A percentile compares a stretch with the other conserved stretches of the same genome.
phyloP scores from a whole-genome alignment of 106 monocot species.

The Acorus gramineus region DNA sequence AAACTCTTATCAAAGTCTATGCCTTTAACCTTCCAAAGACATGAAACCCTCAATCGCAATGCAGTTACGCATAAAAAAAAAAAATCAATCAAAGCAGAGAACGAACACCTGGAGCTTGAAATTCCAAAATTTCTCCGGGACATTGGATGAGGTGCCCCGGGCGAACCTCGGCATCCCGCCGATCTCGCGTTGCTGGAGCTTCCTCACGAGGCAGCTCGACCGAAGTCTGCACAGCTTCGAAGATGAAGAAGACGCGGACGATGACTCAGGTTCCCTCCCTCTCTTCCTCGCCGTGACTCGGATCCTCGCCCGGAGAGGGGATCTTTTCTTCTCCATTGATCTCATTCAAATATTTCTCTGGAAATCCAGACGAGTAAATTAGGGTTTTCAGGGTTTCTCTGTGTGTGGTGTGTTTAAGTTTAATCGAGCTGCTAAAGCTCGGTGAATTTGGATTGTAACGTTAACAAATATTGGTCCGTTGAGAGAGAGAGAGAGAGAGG shows the following conservation, averaged over 20 bases:
- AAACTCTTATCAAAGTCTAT: too few species aligned
- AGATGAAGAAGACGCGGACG: conserved; percentile 5
- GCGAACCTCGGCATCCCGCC: conserved; percentile 17
- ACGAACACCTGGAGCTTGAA: conserved; percentile 27
- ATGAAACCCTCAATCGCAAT: neutral
- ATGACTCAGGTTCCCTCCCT: neutral
- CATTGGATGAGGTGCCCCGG: conserved; percentile 12
- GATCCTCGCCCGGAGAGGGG: conserved; percentile 18
- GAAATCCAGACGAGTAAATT: too few species aligned
- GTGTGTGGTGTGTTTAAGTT: too few species aligned
- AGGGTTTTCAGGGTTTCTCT: too few species aligned
- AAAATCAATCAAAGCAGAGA: neutral
- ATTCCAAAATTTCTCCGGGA: conserved; percentile 30
- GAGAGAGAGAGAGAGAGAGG: too few species aligned
- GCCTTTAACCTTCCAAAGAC: neutral
- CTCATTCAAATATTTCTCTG: too few species aligned
- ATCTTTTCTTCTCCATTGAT: conserved; percentile 20
- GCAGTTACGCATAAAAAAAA: neutral
- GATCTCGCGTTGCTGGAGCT: conserved; percentile 34
- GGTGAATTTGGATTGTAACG: too few species aligned
- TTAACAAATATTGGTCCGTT: too few species aligned
- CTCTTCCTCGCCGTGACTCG: conserved; percentile 23
- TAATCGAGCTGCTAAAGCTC: too few species aligned
- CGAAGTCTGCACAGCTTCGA: conserved; percentile 4
- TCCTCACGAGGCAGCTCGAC: conserved; percentile 6